phyloP scores from a whole-genome alignment of 2,329 filamentous ascomycete genomes.

The Incumbomyces lentus region DNA sequence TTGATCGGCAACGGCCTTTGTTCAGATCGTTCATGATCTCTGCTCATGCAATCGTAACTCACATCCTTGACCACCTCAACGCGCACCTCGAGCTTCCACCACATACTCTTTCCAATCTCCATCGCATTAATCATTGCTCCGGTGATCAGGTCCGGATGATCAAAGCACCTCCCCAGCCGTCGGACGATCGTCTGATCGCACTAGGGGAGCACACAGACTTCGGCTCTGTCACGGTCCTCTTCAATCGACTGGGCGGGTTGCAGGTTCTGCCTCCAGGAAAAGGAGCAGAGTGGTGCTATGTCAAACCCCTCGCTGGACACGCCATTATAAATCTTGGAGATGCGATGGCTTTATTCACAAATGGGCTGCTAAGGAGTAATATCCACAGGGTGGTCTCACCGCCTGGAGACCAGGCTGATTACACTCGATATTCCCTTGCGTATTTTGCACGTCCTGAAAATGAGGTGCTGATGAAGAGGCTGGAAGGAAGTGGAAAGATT shows the following conservation, averaged over 20 bases:
- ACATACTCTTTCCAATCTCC: constrained; percentile 36
- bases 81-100: constrained; percentile 32
- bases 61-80: constrained; percentile 38
- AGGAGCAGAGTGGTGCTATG: constrained; percentile 41
- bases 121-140: constrained; percentile 32
- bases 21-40: constrained; percentile 36
- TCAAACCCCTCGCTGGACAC: constrained; percentile 40
- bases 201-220: constrained; percentile 49
- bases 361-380: constrained; percentile 31
- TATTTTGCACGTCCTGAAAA: constrained; percentile 45
- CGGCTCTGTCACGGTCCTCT: constrained; percentile 45
- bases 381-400: constrained; percentile 42
- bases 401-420: constrained; percentile 36
- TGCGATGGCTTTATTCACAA: constrained; percentile 35
- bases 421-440: constrained; percentile 42
- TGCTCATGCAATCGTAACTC: constrained; percentile 36
- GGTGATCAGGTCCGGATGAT: constrained; percentile 48
- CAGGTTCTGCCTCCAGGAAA: constrained; percentile 39
- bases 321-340: constrained; percentile 37
- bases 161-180: constrained; percentile 38
- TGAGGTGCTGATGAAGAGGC: constrained; percentile 33
- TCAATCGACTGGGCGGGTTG: constrained; percentile 46
- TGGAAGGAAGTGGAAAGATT: constrained; percentile 28
- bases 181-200: constrained; percentile 32
- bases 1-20: constrained; percentile 27